Conservation (phyloP, 768 basidiomycete genomes). For the Coprinellus aureogranulatus region DNA sequence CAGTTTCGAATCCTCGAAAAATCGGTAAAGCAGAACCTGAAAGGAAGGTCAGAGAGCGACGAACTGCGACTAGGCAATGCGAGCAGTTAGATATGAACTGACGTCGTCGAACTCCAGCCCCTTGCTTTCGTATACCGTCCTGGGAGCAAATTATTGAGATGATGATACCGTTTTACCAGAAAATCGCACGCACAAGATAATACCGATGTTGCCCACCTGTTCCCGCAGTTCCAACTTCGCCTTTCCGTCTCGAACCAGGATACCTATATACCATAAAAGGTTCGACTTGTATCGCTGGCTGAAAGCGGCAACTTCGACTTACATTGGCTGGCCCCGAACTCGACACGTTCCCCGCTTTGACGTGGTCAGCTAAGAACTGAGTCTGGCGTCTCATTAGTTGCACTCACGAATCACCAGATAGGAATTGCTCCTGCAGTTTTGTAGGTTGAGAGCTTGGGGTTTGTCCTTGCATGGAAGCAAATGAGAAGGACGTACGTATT, state of each 20-base stretch:
- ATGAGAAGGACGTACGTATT: constrained; percentile 24
- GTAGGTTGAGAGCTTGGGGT: no score
- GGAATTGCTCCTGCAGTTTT: constrained; percentile 57
- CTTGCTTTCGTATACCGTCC: constrained; percentile 63
- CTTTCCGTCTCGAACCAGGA: constrained; percentile 62
- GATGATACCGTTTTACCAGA: no score
- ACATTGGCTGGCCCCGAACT: constrained; percentile 71
- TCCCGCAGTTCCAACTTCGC: constrained; percentile 45
- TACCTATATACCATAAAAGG: constrained; percentile 39
- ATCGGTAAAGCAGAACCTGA: constrained; percentile 72
- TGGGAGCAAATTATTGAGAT: constrained; percentile 10
- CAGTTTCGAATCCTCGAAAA: constrained; percentile 63
- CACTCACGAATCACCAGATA: constrained; percentile 40
- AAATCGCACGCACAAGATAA: constrained; percentile 50
- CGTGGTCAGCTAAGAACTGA: constrained; percentile 17
- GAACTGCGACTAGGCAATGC: neutral
- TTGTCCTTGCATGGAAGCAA: no score
- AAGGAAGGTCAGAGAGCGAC: no score
- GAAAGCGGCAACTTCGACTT: constrained; percentile 42
- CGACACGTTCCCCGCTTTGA: constrained; percentile 45
- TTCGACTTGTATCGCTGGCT: constrained; percentile 18
- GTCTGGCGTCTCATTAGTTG: constrained; percentile 27
- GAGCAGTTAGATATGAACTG: neutral
- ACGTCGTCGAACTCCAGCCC: constrained; percentile 69
- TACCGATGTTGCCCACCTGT: constrained; percentile 58